Evolutionary conservation across 2,329 filamentous ascomycete species (phyloP), one percentile per base, ranked within the genome.

Genomic region (Orbilia ellipsospora): DNA sequence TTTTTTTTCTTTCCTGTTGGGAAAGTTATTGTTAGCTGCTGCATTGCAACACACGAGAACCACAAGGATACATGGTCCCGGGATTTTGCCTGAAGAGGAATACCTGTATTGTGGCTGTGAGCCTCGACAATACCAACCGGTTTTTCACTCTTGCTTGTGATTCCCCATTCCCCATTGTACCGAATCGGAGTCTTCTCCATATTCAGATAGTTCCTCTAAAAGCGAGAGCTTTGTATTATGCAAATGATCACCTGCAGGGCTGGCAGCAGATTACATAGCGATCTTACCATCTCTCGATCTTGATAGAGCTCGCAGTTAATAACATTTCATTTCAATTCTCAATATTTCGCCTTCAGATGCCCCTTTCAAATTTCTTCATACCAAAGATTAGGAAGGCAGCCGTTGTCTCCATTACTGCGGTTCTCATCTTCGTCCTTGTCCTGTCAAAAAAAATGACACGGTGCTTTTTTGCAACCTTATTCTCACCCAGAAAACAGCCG

Each of bases 351-450:
- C 70, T 74, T 74, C 70, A 63, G 51, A 67, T 68, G 57, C 70
- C 70, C 70, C 70, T 67, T 74, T 63, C 70, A 74, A 74, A 74
- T 74, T 68, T 74, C 70, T 62, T 57, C 70, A 45, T 28, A 56
- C 48, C 69, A 50, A 45, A 73, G 57, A 62, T 56, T 48, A 28
- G 15, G 57, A 74, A 74, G 70, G 70, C 70, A 74, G 54, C 70
- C 63, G 70, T 74, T 67, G 63, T 66, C 64, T 61, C 61, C 64
- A 61, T 74, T 62, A 23, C 51, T 70, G 23, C 40, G 63, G 69
- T 67, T 67, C 62, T 50, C 70, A 44, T 63, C 55, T 57, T 40
- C 50, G 45, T 61, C 51, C 45, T 66, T 57, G 59, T 66, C 63
- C 67, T 74, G 70, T 74, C 70, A 74, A 74, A 74, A 73, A 31